Evolutionary conservation across 257 asterid genomes (phyloP).

Genomic region (Vinca minor): DNA sequence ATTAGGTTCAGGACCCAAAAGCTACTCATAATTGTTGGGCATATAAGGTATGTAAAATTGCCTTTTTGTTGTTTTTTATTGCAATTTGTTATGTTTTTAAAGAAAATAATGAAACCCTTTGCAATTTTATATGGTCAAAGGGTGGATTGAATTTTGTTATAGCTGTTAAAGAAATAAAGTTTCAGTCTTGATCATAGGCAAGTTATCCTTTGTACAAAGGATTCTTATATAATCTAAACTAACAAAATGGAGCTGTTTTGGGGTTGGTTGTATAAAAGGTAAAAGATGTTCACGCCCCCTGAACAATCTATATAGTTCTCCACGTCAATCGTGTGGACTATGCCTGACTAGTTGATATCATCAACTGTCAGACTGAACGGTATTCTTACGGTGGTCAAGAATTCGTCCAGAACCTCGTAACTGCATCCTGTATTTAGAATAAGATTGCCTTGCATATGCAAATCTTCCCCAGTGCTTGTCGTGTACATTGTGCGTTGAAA

Average conservation of each 20-base stretch:
- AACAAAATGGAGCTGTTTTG: not conserved
- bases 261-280: conserved; percentile 4
- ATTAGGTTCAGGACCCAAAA: conserved; percentile 71
- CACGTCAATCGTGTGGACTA: not conserved
- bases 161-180: not conserved
- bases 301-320: not conserved
- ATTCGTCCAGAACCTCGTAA: not conserved
- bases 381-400: not conserved
- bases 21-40: conserved; percentile 99
- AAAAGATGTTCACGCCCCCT: too few species aligned
- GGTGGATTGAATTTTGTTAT: not conserved
- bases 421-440: not conserved
- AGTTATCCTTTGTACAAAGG: not conserved
- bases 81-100: not conserved
- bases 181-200: not conserved
- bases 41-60: conserved; percentile 51
- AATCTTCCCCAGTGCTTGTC: not conserved
- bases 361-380: not conserved
- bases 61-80: not conserved
- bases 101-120: not conserved
- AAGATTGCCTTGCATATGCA: not conserved
- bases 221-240: not conserved
- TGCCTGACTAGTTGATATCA: not conserved
- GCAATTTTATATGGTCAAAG: not conserved
- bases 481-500: not conserved